These are phyloP conservation scores for Pisolithus tinctorius DNA, from an alignment of 768 basidiomycete genomes.

Conservation along the genomic window DNA sequence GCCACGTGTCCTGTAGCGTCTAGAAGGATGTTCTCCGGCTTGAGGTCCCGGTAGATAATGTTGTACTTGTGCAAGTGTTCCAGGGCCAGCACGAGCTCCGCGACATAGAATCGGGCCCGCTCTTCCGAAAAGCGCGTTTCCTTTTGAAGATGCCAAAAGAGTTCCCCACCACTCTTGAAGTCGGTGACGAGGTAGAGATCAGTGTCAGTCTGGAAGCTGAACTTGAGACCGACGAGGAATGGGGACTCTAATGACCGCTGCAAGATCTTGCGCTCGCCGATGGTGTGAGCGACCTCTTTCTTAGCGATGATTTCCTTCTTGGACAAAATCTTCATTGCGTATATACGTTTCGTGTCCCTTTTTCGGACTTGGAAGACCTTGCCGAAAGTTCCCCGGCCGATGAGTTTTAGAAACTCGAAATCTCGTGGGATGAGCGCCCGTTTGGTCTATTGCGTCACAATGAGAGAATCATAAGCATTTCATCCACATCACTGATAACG, in stretches of 20 bases:
- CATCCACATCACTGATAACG: slow-evolving; percentile 14
- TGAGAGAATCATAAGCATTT: slow-evolving; percentile 8
- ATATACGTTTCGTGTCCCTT: slow-evolving; percentile 95
- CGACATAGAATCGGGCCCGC: slow-evolving; percentile 91
- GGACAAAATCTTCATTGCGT: slow-evolving; percentile 98
- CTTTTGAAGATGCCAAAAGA: slow-evolving; percentile 97
- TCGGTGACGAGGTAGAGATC: slow-evolving; percentile 97
- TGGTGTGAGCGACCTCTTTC: slow-evolving; percentile 99
- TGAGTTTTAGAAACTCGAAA: slow-evolving; percentile 98
- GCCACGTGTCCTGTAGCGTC: slow-evolving; percentile 99
- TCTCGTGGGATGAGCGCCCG: slow-evolving; percentile 87
- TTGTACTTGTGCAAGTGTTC: slow-evolving; percentile 98
- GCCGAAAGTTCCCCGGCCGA: slow-evolving; percentile 96
- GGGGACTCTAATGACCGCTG: slow-evolving; percentile 90
- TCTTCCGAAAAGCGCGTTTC: slow-evolving; percentile 94
- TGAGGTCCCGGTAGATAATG: slow-evolving; percentile 93
- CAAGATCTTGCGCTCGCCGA: slow-evolving; percentile 97
- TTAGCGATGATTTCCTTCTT: slow-evolving; percentile 99
- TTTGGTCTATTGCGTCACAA: slow-evolving; percentile 53
- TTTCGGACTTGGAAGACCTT: slow-evolving; percentile 99
- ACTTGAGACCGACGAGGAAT: slow-evolving; percentile 97
- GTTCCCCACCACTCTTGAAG: slow-evolving; percentile 96
- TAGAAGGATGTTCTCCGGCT: slow-evolving; percentile 97
- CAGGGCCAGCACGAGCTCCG: slow-evolving; percentile 89
- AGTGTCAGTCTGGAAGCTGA: slow-evolving; percentile 93